Conservation (phyloP, 2,329 filamentous ascomycete species). For the Chaetomiaceae sp. region DNA sequence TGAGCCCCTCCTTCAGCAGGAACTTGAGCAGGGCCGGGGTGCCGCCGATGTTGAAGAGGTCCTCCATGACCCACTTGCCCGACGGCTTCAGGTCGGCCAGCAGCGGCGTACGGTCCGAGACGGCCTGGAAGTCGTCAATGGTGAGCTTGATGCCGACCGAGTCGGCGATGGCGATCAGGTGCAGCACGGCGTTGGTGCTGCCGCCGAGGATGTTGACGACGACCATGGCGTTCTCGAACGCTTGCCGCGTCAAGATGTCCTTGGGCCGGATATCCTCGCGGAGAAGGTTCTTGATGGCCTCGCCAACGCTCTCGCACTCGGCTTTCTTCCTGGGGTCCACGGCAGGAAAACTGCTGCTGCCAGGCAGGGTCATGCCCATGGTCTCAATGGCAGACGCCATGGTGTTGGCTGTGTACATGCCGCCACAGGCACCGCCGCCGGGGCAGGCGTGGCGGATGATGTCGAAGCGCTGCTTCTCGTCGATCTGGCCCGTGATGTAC, state of each 20-base stretch:
- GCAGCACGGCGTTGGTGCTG: constrained; percentile 79
- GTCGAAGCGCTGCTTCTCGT: constrained; percentile 85
- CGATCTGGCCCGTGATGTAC: constrained; percentile 86
- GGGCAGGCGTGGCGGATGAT: constrained; percentile 91
- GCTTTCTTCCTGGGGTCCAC: constrained; percentile 64
- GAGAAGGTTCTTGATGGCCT: constrained; percentile 67
- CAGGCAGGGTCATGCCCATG: constrained; percentile 73
- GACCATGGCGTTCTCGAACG: constrained; percentile 81
- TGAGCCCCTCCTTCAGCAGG: constrained; percentile 72
- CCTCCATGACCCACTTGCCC: constrained; percentile 81
- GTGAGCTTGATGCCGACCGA: constrained; percentile 74
- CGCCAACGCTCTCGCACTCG: constrained; percentile 67
- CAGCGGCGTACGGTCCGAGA: constrained; percentile 73
- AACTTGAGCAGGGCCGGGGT: constrained; percentile 84
- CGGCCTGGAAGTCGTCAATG: constrained; percentile 79
- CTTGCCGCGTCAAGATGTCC: constrained; percentile 72
- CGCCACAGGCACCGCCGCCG: constrained; percentile 75
- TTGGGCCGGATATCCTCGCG: constrained; percentile 69
- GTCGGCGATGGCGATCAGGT: constrained; percentile 78
- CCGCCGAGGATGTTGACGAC: constrained; percentile 77
- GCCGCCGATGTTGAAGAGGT: constrained; percentile 78
- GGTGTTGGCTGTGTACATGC: constrained; percentile 77
- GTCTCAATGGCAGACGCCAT: constrained; percentile 70
- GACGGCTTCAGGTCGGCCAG: constrained; percentile 79
- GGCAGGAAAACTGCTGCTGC: constrained; percentile 73